Evolutionary conservation across 2,329 filamentous ascomycete genomes (phyloP).

Genomic region (Alternaria gansuensis): DNA sequence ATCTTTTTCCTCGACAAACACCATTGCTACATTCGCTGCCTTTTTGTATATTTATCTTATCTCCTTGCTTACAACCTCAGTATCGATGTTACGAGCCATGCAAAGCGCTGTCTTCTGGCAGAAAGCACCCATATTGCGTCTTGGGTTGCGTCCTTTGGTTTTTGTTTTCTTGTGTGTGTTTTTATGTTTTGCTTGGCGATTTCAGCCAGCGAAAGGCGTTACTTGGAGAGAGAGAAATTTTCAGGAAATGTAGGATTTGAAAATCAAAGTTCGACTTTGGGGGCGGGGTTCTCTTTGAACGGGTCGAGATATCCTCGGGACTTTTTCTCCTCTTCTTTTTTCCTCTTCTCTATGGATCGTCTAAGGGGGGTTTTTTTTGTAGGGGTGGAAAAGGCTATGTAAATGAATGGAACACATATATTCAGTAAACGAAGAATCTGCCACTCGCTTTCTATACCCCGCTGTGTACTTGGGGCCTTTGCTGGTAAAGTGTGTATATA

Average conservation of each 20-base stretch:
- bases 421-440: not conserved
- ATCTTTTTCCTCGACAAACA: not conserved
- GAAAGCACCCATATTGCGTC: conserved; percentile 10
- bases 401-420: conserved; percentile 20
- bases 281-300: not conserved
- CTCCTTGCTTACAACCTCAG: conserved; percentile 11
- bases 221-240: not conserved
- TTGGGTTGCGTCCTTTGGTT: conserved; percentile 12
- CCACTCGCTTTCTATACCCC: not conserved
- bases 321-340: not conserved
- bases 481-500: too few relatives aligned
- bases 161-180: not conserved
- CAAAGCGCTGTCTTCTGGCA: conserved; percentile 21
- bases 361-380: not conserved
- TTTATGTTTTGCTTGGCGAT: conserved; percentile 10
- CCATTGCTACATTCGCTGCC: conserved; percentile 22
- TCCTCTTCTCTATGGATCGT: not conserved
- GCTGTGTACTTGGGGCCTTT: too few relatives aligned
- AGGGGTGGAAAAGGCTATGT: conserved; percentile 13
- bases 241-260: not conserved
- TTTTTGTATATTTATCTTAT: conserved; percentile 26
- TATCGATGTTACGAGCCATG: conserved; percentile 29
- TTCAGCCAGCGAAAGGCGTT: conserved; percentile 15
- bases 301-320: conserved; percentile 3
- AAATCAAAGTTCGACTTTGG: not conserved